A percentile compares a stretch with the other conserved stretches of the same genome.
These are phyloP conservation scores for Aspergillus costaricaensis DNA, from an alignment of 2,329 filamentous ascomycete genomes.

Conservation along the genomic window DNA sequence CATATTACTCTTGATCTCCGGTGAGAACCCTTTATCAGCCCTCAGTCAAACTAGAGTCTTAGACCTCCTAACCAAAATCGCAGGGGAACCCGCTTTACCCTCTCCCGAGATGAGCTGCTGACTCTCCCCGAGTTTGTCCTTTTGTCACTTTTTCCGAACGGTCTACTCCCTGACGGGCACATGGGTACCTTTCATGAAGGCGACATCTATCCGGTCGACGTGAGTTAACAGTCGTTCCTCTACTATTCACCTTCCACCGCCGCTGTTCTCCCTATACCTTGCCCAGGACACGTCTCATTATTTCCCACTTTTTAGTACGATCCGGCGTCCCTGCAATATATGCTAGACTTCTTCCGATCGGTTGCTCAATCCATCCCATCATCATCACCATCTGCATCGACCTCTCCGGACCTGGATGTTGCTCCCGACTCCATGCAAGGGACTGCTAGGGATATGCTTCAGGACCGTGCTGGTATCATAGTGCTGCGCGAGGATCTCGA, in stretches of 20 bases:
- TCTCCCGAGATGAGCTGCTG: conserved; percentile 91
- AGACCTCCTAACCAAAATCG: conserved; percentile 19
- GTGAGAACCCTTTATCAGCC: conserved; percentile 55
- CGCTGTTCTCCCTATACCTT: neutral
- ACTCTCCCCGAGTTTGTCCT: conserved; percentile 97
- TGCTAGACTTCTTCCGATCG: conserved; percentile 96
- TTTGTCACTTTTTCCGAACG: conserved; percentile 96
- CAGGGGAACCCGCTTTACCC: conserved; percentile 88
- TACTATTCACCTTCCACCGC: neutral
- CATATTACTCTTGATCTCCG: conserved; percentile 92
- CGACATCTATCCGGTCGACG: conserved; percentile 95
- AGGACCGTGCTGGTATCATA: conserved; percentile 93
- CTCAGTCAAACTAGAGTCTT: conserved; percentile 8
- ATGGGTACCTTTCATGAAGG: conserved; percentile 90
- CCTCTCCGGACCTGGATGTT: conserved; percentile 61
- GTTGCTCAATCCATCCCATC: conserved; percentile 89
- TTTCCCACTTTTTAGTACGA: conserved; percentile 72
- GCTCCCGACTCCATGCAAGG: conserved; percentile 72
- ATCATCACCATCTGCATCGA: conserved; percentile 66
- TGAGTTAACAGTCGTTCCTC: conserved; percentile 52
- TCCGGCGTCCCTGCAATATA: conserved; percentile 92
- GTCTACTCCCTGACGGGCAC: conserved; percentile 94
- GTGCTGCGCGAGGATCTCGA: conserved; percentile 94
- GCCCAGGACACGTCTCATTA: conserved; percentile 12
- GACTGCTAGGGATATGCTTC: conserved; percentile 72